Base-by-base conservation (phyloP, 176 grass and related monocot genomes). In the Musa beccarii region DNA sequence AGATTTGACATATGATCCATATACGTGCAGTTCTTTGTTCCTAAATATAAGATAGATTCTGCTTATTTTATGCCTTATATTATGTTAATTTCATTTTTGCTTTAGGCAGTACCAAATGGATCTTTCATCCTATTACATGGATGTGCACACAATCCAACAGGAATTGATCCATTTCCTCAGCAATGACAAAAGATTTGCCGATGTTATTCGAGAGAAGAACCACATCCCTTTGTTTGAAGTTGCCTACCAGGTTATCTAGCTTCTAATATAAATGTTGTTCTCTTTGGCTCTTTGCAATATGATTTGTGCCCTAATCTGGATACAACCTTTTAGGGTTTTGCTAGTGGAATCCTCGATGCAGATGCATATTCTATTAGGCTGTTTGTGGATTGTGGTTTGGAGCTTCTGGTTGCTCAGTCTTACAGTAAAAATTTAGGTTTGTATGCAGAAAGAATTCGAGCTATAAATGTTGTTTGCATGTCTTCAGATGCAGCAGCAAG, bases 381-480 rank as follows among this genome's bases (percentile, higher is more conserved):
- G 71, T 98, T 91, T 91, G 94, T 91, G 67, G 79, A 98, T 59
- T 84, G 86, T 80, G 90, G 88, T 23, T 81, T 98, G 82, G 94
- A 98, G 85, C 79, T 98, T 20, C 85, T 98, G 51, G 90, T 98
- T 83, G 90, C 94, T n/a, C 94, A 93, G 75, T 98, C 94, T 63
- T 91, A 98, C 79, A 98, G 90, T 78, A 98, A 98, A 76, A 98
- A 98, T 79, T 78, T 98, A 81, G 94, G 94, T 56, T 84, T 93
- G 62, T 98, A 93, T 79, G 52, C 94, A 73, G 90, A 98, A 91
- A 98, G 94, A 52, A 79, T 93, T 22, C 88, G 94, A 64, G 94
- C 90, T 19, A 93, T 91, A 79, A 93, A 93, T 82, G 86, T 98
- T 28, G 84, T 93, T 63, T 98, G 94, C 79, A 89, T 84, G 66